Conservation (phyloP, 2,329 filamentous ascomycete genomes). For the Aphanocladium album region DNA sequence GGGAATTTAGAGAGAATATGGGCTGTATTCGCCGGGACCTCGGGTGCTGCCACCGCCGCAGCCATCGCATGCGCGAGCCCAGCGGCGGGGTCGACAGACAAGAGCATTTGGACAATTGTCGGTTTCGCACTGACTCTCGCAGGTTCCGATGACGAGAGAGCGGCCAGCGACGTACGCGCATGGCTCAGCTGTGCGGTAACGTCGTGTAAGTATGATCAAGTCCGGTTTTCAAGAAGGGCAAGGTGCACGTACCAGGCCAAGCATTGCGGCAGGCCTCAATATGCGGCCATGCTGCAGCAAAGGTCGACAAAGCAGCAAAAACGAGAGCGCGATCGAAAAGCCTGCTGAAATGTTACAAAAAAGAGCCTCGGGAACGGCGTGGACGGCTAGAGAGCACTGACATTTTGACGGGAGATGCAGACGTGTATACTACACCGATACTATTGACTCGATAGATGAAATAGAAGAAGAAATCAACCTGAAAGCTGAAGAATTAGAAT, state of each 20-base stretch:
- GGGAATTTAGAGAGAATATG: neutral
- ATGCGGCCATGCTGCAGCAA: slow-evolving; percentile 5
- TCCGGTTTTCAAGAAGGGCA: neutral
- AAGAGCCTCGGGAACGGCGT: neutral
- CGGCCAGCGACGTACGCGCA: slow-evolving; percentile 8
- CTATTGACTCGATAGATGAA: no score
- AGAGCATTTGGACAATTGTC: slow-evolving; percentile 6
- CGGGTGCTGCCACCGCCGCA: slow-evolving; percentile 2
- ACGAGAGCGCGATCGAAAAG: neutral
- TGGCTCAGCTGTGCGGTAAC: neutral
- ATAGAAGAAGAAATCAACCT: no score
- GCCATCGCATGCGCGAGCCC: slow-evolving; percentile 5
- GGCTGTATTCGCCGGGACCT: slow-evolving; percentile 6
- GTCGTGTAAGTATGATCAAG: neutral
- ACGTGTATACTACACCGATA: neutral
- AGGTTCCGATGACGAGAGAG: slow-evolving; percentile 6
- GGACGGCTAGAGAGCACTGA: neutral
- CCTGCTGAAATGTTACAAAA: neutral
- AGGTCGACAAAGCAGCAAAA: neutral
- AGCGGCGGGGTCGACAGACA: slow-evolving; percentile 6
- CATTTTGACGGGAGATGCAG: neutral
- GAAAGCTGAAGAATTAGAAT: no score
- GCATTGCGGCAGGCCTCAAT: slow-evolving; percentile 11
- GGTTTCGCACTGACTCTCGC: slow-evolving; percentile 8
- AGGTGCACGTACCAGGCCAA: neutral